Base-by-base conservation (phyloP, 2,329 filamentous ascomycete genomes). In the Epichloe scottii region DNA sequence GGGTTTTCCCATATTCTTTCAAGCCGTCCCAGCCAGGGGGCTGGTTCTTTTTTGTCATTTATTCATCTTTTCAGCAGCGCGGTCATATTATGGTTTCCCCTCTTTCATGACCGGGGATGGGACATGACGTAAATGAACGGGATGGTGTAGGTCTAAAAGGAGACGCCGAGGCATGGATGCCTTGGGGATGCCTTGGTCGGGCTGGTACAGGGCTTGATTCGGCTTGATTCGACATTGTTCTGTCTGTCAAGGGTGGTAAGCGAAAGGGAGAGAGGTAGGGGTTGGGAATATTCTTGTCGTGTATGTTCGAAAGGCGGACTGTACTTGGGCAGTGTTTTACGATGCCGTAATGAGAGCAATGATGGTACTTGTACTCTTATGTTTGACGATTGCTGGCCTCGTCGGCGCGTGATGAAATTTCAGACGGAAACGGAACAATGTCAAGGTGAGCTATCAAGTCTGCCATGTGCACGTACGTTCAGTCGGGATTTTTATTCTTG, bases 311-410 rank as follows among this genome's bases (percentile, higher is more conserved):
- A 51, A 52, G 52, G 56, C 54, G 51, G 53, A 57, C 53, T 60
- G 59, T 62, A 57, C 56, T 54, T 61, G 54, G 19, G 49, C 50
- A 48, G 42, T 56, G 35, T 54, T 55, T 50, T 59, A 55, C 58
- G 51, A 63, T 56, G 59, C 50, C 54, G 57, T 60, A 60, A 65
- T 59, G 63, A 65, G 51, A 60, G 58, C 57, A 62, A 64, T 48
- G 37, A 48, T 56, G 58, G 63, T 55, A 56, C 23, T 7, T 23
- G 23, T 23, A 23, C 23, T 23, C 23, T 0, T 0, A 23, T 23
- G 23, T 23, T 23, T 23, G 23, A 23, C 6, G n/a, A n/a, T n/a
- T n/a, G n/a, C n/a, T n/a, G n/a, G n/a, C n/a, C n/a, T n/a, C n/a
- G 6, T 23, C 7, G 23, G 23, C 6, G 23, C 23, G 23, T 7